Evolutionary conservation across 169 alveolate species (phyloP).

Genomic region (Plasmodium inui): DNA sequence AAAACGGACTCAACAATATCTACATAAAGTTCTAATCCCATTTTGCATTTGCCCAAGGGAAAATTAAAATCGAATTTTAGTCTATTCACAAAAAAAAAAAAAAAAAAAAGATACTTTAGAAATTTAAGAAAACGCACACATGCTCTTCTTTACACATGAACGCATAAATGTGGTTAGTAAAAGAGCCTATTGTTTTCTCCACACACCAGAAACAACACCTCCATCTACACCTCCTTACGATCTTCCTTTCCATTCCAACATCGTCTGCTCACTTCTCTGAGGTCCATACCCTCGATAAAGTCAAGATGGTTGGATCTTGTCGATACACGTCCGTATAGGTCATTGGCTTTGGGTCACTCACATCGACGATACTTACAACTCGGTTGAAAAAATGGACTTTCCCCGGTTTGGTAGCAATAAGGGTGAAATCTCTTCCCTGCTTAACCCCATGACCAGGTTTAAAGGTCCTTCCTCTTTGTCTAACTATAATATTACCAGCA

Average conservation of each 20-base stretch:
- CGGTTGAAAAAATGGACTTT: conserved; percentile 80
- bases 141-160: background rate
- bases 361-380: conserved; percentile 81
- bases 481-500: conserved; percentile 87
- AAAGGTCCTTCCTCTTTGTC: conserved; percentile 91
- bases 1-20: background rate
- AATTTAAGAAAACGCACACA: background rate
- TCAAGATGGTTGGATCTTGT: conserved; percentile 79
- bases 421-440: conserved; percentile 84
- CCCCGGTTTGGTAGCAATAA: conserved; percentile 81
- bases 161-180: background rate
- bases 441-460: conserved; percentile 89
- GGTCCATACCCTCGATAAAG: conserved; percentile 83
- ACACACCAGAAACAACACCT: background rate
- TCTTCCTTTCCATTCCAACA: background rate
- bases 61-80: background rate
- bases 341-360: conserved; percentile 69
- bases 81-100: background rate
- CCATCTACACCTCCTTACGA: background rate
- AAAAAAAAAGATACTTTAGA: background rate
- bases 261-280: conserved; percentile 17
- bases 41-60: background rate
- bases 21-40: background rate
- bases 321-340: conserved; percentile 76
- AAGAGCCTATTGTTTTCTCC: background rate